Percentiles rank a stretch among this genome's conserved stretches.
These are phyloP conservation scores for Thelonectria olida DNA, from an alignment of 2,329 filamentous ascomycete genomes.

Conservation along the genomic window DNA sequence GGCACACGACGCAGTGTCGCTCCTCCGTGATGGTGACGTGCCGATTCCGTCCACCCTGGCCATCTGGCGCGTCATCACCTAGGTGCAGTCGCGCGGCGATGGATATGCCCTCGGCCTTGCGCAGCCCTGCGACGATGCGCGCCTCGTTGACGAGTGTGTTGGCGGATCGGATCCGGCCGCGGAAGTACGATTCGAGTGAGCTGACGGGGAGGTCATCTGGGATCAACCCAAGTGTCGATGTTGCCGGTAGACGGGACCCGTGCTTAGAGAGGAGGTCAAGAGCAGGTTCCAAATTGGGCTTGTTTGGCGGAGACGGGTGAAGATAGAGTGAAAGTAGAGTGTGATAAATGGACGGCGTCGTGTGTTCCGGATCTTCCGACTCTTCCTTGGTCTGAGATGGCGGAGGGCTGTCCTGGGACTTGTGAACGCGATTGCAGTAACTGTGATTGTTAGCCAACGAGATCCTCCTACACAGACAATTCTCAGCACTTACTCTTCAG, in stretches of 20 bases:
- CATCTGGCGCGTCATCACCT: slow-evolving; percentile 68
- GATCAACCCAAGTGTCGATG: slow-evolving; percentile 85
- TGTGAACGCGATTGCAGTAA: slow-evolving; percentile 89
- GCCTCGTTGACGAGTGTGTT: slow-evolving; percentile 85
- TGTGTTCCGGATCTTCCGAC: slow-evolving; percentile 55
- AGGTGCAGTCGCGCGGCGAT: slow-evolving; percentile 78
- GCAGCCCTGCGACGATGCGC: slow-evolving; percentile 78
- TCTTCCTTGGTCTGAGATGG: slow-evolving; percentile 48
- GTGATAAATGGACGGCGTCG: slow-evolving; percentile 85
- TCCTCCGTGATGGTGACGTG: slow-evolving; percentile 89
- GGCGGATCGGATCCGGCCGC: slow-evolving; percentile 85
- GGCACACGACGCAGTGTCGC: slow-evolving; percentile 88
- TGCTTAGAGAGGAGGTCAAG: slow-evolving; percentile 90
- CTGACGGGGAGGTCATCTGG: slow-evolving; percentile 81
- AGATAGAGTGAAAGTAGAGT: slow-evolving; percentile 91
- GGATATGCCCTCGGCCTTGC: slow-evolving; percentile 81
- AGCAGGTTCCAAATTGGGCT: slow-evolving; percentile 79
- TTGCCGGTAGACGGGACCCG: slow-evolving; percentile 88
- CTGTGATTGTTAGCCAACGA: slow-evolving; percentile 52
- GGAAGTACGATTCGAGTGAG: slow-evolving; percentile 90
- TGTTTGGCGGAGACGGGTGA: slow-evolving; percentile 77
- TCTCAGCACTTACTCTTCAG: slow-evolving; percentile 78
- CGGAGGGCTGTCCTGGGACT: slow-evolving; percentile 59
- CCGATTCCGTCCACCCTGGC: slow-evolving; percentile 63
- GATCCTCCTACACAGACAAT: background rate